Conservation (phyloP, 2,329 filamentous ascomycete species). For the Pyrenochaeta sp. region DNA sequence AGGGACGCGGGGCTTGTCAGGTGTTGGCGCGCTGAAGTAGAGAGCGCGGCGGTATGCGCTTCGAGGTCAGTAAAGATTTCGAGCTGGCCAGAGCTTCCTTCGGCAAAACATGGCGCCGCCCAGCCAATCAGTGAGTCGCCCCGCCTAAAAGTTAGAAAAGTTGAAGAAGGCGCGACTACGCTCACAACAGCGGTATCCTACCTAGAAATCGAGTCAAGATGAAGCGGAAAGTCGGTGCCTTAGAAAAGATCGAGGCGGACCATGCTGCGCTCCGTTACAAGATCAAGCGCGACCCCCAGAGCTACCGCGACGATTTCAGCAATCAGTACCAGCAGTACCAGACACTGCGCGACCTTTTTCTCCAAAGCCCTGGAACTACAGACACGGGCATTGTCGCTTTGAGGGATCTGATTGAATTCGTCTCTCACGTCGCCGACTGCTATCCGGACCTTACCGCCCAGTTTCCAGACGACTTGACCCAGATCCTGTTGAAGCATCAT, state of each 20-base stretch:
- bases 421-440: conserved; percentile 92
- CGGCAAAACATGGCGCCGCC: conserved; percentile 23
- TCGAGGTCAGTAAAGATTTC: conserved; percentile 6
- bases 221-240: conserved; percentile 87
- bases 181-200: not conserved
- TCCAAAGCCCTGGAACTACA: conserved; percentile 80
- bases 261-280: conserved; percentile 86
- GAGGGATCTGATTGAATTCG: conserved; percentile 89
- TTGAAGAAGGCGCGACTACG: conserved; percentile 3
- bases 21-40: conserved; percentile 11
- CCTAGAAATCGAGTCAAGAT: conserved; percentile 58
- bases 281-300: conserved; percentile 85
- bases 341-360: conserved; percentile 88
- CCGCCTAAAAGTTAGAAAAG: conserved; percentile 29
- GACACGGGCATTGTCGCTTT: conserved; percentile 84
- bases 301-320: conserved; percentile 88
- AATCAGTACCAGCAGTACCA: conserved; percentile 93
- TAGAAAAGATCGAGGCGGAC: conserved; percentile 89
- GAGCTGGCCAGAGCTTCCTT: conserved; percentile 11
- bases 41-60: not conserved
- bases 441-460: conserved; percentile 81
- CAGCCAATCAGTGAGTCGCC: conserved; percentile 16
- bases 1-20: conserved; percentile 1
- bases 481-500: conserved; percentile 84
- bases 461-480: conserved; percentile 83